Conservation (phyloP, 148 eudicot species). For the Selenicereus undatus region DNA sequence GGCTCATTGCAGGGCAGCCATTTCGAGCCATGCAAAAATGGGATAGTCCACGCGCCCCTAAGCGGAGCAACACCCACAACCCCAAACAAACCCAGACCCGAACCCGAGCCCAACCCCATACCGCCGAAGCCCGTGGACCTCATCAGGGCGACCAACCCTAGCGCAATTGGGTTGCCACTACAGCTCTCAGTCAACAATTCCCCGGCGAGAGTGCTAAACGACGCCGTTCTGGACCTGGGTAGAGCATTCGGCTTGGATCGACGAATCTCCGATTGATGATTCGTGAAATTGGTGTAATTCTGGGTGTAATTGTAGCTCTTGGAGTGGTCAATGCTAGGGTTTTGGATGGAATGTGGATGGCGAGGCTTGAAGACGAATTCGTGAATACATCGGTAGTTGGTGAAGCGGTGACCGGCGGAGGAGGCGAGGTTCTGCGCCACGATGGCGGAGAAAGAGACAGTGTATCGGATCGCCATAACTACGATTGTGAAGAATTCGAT, state of each 20-base stretch:
- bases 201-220: conserved; percentile 38
- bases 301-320: neutral
- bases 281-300: neutral
- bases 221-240: conserved; percentile 13
- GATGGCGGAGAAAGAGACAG: conserved; percentile 62
- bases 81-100: conserved; percentile 23
- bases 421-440: conserved; percentile 59
- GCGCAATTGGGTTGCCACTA: conserved; percentile 33
- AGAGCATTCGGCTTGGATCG: conserved; percentile 21
- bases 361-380: conserved; percentile 44
- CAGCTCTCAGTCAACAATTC: conserved; percentile 33
- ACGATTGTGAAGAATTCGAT: conserved; percentile 20
- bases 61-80: conserved; percentile 48
- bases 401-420: conserved; percentile 37
- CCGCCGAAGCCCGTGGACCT: conserved; percentile 27
- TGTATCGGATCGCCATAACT: conserved; percentile 75
- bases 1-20: conserved; percentile 77
- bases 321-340: conserved; percentile 30
- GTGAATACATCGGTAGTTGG: conserved; percentile 37
- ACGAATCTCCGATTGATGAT: conserved; percentile 22
- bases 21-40: conserved; percentile 62
- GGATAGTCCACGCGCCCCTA: conserved; percentile 45
- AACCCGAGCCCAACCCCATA: neutral
- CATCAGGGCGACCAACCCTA: conserved; percentile 45
- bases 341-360: neutral